Base-by-base conservation (phyloP, 2,329 filamentous ascomycete species). In the Fusarium temperatum region DNA sequence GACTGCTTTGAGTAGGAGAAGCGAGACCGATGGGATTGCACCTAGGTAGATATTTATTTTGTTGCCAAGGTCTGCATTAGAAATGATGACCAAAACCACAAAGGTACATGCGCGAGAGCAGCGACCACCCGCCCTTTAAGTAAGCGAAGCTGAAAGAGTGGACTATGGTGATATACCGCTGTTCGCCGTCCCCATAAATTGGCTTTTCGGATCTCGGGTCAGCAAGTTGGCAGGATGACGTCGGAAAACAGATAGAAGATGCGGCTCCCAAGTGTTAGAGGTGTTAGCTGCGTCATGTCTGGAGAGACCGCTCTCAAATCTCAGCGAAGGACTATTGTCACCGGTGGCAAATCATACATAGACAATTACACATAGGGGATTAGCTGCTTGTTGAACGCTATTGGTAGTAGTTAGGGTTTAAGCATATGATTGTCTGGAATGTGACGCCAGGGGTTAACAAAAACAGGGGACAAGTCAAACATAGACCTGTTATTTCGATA, bases 31-130 rank as follows among this genome's bases (percentile, higher is more conserved):
- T 22, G 48, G 17, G 13, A 53, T 36, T 11, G 22, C 17, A 26
- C 26, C 1, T 12, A 53, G n/a, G 48, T 53, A 26, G 6, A 15
- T 36, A 6, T 36, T 36, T n/a, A 53, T 53, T 26, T 53, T 26
- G 8, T 3, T 20, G 6, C 4, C 6, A 0, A 36, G 22, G 15
- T 8, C 3, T 8, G 6, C 3, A 20, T 35, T 4, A 10, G 30
- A 35, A 8, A 14, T 5, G 5, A 8, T 10, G 48, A 9, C 8
- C 28, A n/a, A 4, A 24, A 14, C 15, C 9, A 22, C 18, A 6
- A n/a, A 12, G 14, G 6, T 17, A 14, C 45, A 30, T 17, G 20
- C 45, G n/a, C 5, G 32, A 36, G 32, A 20, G n/a, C 18, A 26
- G n/a, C 17, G 17, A 18, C 2, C n/a, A 5, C 8, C 4, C 5